Evolutionary conservation across 805 yeast genomes (phyloP).

Genomic region (Saccharomyces mikatae): DNA sequence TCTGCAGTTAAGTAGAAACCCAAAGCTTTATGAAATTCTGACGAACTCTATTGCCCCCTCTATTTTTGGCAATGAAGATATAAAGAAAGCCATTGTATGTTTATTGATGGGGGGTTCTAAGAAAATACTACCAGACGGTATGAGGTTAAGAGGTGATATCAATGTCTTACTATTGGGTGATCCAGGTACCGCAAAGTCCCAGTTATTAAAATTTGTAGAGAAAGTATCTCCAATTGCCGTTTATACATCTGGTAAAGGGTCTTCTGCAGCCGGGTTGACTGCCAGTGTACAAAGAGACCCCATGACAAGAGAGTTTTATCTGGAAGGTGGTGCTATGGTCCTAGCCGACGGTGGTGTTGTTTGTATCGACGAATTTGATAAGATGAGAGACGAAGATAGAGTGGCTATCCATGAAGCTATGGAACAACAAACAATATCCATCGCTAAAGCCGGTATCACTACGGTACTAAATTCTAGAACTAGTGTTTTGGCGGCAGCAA

Average conservation of each 20-base stretch:
- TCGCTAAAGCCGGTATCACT: conserved; percentile 98
- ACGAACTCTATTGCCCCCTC: conserved; percentile 91
- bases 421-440: conserved; percentile 99
- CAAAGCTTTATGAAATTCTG: conserved; percentile 78
- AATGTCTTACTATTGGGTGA: conserved; percentile 91
- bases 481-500: conserved; percentile 94
- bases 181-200: conserved; percentile 99
- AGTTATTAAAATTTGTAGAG: conserved; percentile 87
- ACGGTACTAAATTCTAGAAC: conserved; percentile 95
- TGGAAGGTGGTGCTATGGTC: conserved; percentile 99
- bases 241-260: conserved; percentile 97
- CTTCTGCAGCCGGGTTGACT: conserved; percentile 98
- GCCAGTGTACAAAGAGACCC: conserved; percentile 95
- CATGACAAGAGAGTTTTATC: conserved; percentile 77
- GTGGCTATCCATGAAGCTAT: conserved; percentile 99
- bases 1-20: conserved; percentile 67
- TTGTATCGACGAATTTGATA: conserved; percentile 97
- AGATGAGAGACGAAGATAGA: conserved; percentile 98
- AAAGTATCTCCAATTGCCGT: conserved; percentile 91
- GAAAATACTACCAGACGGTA: conserved; percentile 87
- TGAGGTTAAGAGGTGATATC: conserved; percentile 94
- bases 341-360: conserved; percentile 98
- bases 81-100: conserved; percentile 89
- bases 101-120: conserved; percentile 90
- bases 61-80: conserved; percentile 87